Conservation (phyloP, 2,329 filamentous ascomycete species). For the Salinomyces thailandicus region DNA sequence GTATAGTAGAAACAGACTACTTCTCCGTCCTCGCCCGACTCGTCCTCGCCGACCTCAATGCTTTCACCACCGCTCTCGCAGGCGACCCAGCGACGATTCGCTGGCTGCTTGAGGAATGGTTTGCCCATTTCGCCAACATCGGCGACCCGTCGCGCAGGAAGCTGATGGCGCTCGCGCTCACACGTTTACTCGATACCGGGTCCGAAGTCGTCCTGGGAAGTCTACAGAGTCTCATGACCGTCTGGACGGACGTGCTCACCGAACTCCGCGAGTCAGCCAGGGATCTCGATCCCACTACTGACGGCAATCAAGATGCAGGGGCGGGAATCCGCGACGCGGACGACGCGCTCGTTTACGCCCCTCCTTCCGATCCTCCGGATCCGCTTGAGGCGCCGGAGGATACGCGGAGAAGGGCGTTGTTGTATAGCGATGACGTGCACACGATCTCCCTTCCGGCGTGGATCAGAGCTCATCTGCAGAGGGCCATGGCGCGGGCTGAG, state of each 20-base stretch:
- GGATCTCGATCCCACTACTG: too few species aligned
- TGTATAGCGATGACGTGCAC: slow-evolving; percentile 55
- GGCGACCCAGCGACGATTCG: slow-evolving; percentile 23
- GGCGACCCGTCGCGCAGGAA: slow-evolving; percentile 57
- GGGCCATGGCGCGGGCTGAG: slow-evolving; percentile 44
- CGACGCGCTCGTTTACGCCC: slow-evolving; percentile 32
- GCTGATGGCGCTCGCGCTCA: slow-evolving; percentile 61
- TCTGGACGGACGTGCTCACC: slow-evolving; percentile 62
- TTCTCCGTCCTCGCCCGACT: slow-evolving; percentile 73
- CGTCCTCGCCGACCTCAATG: slow-evolving; percentile 57
- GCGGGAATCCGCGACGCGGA: background rate
- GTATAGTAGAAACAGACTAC: slow-evolving; percentile 73
- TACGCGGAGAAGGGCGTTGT: slow-evolving; percentile 38
- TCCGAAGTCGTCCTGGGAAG: slow-evolving; percentile 33
- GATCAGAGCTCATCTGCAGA: background rate
- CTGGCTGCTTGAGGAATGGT: slow-evolving; percentile 51
- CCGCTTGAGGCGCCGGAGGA: slow-evolving; percentile 35
- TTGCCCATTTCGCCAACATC: slow-evolving; percentile 57
- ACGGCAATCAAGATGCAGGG: slow-evolving; percentile 12
- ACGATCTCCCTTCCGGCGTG: slow-evolving; percentile 49
- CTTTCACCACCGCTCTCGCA: slow-evolving; percentile 51
- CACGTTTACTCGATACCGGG: slow-evolving; percentile 56
- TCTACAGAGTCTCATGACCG: slow-evolving; percentile 62
- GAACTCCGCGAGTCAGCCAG: slow-evolving; percentile 59
- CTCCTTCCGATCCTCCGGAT: slow-evolving; percentile 5